Conservation (phyloP, 1,139 yeast genomes). For the Pichia sp. region DNA sequence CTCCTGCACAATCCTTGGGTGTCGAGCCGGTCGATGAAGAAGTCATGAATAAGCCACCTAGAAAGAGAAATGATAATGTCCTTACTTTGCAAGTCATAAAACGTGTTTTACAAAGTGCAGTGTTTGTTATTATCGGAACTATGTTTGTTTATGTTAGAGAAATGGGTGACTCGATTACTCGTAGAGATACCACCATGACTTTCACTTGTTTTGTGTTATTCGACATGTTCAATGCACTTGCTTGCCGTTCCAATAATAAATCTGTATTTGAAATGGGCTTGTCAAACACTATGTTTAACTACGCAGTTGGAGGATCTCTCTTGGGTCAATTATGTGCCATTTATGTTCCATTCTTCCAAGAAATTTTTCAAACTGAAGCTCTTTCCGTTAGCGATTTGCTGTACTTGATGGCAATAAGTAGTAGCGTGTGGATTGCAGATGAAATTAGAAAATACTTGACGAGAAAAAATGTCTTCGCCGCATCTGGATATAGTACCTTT, state of each 20-base stretch:
- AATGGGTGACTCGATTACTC: constrained; percentile 80
- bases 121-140: constrained; percentile 73
- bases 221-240: constrained; percentile 92
- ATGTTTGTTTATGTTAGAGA: constrained; percentile 78
- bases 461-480: constrained; percentile 14
- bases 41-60: constrained; percentile 92
- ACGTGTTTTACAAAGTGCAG: constrained; percentile 71
- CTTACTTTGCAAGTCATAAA: constrained; percentile 63
- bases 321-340: constrained; percentile 92
- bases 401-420: constrained; percentile 58
- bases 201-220: constrained; percentile 92
- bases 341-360: constrained; percentile 86
- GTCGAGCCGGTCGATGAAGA: constrained; percentile 96
- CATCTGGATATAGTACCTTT: constrained; percentile 28
- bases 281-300: constrained; percentile 81
- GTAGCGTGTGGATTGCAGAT: constrained; percentile 81
- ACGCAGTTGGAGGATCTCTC: constrained; percentile 86
- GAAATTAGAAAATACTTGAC: constrained; percentile 61
- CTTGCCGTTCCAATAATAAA: constrained; percentile 84
- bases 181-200: constrained; percentile 98
- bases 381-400: constrained; percentile 62
- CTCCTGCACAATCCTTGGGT: constrained; percentile 96
- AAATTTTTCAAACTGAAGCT: constrained; percentile 91
- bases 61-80: constrained; percentile 78
- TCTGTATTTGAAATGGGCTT: constrained; percentile 78